A percentile compares a stretch with the other conserved stretches of the same genome.
Evolutionary conservation across 768 basidiomycete species (phyloP).

Genomic region (Suillus subluteus): DNA sequence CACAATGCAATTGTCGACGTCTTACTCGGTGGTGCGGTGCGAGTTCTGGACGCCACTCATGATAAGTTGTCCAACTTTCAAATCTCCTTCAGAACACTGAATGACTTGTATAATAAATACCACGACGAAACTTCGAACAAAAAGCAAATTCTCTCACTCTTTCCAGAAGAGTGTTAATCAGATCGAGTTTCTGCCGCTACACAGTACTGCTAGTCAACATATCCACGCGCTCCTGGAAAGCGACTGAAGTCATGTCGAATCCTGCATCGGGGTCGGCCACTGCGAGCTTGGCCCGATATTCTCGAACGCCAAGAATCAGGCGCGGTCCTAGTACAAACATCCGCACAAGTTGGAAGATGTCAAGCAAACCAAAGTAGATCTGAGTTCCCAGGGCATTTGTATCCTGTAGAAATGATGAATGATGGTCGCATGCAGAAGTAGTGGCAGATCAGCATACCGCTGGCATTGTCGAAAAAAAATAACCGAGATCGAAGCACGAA

Average conservation of each 20-base stretch:
- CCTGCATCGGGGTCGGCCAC: background rate
- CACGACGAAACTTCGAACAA: too few species aligned
- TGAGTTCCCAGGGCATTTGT: background rate
- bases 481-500: background rate
- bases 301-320: background rate
- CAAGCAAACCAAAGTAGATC: background rate
- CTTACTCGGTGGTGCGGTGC: too few species aligned
- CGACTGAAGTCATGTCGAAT: background rate
- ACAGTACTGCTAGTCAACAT: background rate
- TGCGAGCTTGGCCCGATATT: background rate
- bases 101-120: background rate
- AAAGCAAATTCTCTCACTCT: background rate
- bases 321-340: background rate
- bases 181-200: background rate
- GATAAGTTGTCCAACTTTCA: too few species aligned
- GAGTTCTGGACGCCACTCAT: too few species aligned
- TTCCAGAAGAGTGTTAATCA: too few species aligned
- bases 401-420: background rate
- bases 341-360: background rate
- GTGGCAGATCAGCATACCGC: background rate
- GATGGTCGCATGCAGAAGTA: background rate
- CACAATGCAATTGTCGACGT: too few species aligned
- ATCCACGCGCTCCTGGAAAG: background rate
- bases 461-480: background rate
- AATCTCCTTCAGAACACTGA: too few species aligned